These are phyloP conservation scores for Hortiboletus flavorubellus DNA, from an alignment of 768 basidiomycete species.

Conservation along the genomic window DNA sequence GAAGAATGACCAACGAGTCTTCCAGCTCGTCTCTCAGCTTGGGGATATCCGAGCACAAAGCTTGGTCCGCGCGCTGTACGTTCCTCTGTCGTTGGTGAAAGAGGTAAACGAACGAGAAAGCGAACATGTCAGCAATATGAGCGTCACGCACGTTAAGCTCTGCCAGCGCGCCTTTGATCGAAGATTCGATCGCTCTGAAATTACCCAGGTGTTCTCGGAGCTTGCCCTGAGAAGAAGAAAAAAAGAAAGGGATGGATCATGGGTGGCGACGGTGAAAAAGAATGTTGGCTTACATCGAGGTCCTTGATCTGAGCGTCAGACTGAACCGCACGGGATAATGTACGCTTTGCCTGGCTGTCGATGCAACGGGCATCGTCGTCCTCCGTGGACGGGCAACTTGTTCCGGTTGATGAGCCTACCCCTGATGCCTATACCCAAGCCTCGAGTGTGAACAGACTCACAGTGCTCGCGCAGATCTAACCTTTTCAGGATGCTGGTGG, in stretches of 20 bases:
- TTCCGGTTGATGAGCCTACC: constrained; percentile 6
- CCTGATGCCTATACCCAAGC: constrained; percentile 2
- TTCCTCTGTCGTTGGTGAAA: constrained; percentile 42
- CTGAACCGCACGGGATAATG: constrained; percentile 44
- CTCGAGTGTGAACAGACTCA: constrained; percentile 6
- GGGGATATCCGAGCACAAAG: constrained; percentile 57
- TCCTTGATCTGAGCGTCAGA: constrained; percentile 60
- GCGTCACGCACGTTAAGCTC: constrained; percentile 51
- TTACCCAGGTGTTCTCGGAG: constrained; percentile 71
- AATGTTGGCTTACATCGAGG: constrained; percentile 43
- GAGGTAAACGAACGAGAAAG: neutral
- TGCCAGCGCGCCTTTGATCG: constrained; percentile 60
- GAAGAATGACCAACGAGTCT: constrained; percentile 54
- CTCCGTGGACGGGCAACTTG: constrained; percentile 11
- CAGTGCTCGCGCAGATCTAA: neutral
- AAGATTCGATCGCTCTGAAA: constrained; percentile 68
- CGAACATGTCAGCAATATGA: neutral
- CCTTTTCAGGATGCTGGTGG: neutral
- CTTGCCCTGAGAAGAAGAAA: constrained; percentile 52
- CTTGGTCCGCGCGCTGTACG: constrained; percentile 54
- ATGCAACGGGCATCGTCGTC: constrained; percentile 20
- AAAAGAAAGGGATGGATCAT: neutral
- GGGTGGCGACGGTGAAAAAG: neutral
- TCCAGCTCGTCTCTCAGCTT: constrained; percentile 59
- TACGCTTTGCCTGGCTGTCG: constrained; percentile 44